Evolutionary conservation across 2,329 filamentous ascomycete species (phyloP), one percentile per base, ranked within the genome.

Genomic region (Periconia macrospinosa): DNA sequence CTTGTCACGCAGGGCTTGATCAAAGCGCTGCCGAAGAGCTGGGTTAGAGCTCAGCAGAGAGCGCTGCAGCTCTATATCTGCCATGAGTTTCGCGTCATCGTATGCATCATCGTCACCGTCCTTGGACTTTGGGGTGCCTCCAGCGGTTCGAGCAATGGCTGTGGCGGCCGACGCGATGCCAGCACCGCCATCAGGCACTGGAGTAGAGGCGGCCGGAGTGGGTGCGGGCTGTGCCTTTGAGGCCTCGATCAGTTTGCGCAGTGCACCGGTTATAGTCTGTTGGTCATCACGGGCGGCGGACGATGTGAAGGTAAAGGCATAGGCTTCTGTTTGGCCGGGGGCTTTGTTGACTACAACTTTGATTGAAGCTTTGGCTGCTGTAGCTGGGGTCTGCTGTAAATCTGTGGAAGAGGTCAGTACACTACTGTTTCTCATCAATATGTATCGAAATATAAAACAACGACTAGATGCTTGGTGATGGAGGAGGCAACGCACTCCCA

Each of bases 361-460:
- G 55, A 97, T 83, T 82, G 96, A 96, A 49, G 96, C 92, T 80
- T 96, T 97, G 17, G 91, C 80, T 35, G 86, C 87, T n/a, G 82
- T 87, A 55, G 91, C 91, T 13, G 94, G 92, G 1, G 94, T 97
- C 73, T 97, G 93, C 74, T 99, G 93, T 46, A 99, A 84, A 76
- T 97, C 91, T 94, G 63, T 30, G 49, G 10, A 50, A 37, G 15
- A 37, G 11, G 15, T 37, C 33, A 37, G 33, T 37, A 14, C 11
- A 10, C 33, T 37, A 3, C 33, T 6, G 11, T n/a, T 37, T 37
- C 11, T 37, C 33, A 37, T 37, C 44, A 41, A 37, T 10, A 37
- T 37, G 33, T 37, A 37, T 37, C 33, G 11, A 37, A n/a, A 37
- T 37, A n/a, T 27, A 3, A 27, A 27, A 8, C 23, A 13, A 14